Evolutionary conservation across 345 rosid genomes (phyloP), one percentile per base, ranked within the genome.

Genomic region (Xanthoceras sorbifolium): DNA sequence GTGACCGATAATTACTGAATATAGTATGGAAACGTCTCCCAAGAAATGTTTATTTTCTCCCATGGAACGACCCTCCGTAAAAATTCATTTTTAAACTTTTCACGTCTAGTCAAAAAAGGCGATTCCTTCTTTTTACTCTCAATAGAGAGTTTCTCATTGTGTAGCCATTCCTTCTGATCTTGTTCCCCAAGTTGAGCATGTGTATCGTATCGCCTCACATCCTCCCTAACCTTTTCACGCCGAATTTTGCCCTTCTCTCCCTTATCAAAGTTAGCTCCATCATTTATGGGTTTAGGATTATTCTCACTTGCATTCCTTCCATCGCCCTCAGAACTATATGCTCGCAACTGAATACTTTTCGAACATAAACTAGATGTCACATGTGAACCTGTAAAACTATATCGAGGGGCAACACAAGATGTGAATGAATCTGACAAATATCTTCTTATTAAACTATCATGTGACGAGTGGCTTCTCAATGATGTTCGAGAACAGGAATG

Each of bases 141-240:
- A 61, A 89, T 83, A 0, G 95, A 77, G 50, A 90, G 86, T 85
- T 85, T 94, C 85, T 94, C 97, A 72, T 81, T 97, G 28, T 74
- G 79, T 14, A 97, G 93, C 99, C 99, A 97, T 73, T 97, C 98
- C 86, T 85, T 90, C 76, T 94, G 97, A 77, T 97, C 99, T n/a
- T 87, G 92, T 57, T 90, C 98, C 1, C 91, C 98, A n/a, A 97
- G 88, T 76, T 70, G 87, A 77, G 94, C 90, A 70, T 94, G 98
- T 2, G 85, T 76, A 90, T 94, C 91, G 20, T 67, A 72, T 55
- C 79, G 81, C 76, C 75, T 86, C 17, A 73, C 84, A 74, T 83
- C 79, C 28, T 67, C 82, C 64, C 57, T 77, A 48, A 50, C 79
- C 72, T 72, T 81, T 76, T 77, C 87, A 57, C 11, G 57, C 57